A percentile compares a stretch with the other conserved stretches of the same genome.
Conservation (phyloP, 805 yeast species). For the Starmerella bombicola region DNA sequence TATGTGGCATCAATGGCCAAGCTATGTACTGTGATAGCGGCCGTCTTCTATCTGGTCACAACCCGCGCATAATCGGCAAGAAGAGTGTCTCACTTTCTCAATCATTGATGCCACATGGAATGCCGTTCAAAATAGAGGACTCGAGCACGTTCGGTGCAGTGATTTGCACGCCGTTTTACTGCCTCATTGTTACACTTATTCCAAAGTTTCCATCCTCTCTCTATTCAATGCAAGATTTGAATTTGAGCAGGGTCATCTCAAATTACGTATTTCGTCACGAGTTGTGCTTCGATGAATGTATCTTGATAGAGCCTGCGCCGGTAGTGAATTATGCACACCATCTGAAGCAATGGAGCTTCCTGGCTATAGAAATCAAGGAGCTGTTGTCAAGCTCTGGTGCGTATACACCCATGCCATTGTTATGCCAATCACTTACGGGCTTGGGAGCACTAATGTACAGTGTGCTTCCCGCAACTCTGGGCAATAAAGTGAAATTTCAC, state of each 20-base stretch:
- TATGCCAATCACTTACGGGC: constrained; percentile 66
- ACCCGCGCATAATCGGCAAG: too few species aligned
- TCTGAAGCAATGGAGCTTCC: constrained; percentile 56
- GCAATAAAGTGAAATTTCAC: constrained; percentile 33
- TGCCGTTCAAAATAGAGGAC: constrained; percentile 13
- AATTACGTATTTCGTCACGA: constrained; percentile 92
- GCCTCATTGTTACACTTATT: constrained; percentile 5
- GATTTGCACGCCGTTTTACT: constrained; percentile 16
- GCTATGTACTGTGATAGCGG: too few species aligned
- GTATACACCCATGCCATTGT: constrained; percentile 27
- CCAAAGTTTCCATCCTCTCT: constrained; percentile 50
- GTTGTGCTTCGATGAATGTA: constrained; percentile 78
- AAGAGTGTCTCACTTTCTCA: too few species aligned
- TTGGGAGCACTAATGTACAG: constrained; percentile 61
- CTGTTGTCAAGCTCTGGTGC: constrained; percentile 40
- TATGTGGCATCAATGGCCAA: too few species aligned
- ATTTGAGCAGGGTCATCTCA: constrained; percentile 72
- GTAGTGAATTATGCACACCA: not conserved
- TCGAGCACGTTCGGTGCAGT: constrained; percentile 6
- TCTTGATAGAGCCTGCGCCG: constrained; percentile 37
- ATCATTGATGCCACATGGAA: constrained; percentile 13
- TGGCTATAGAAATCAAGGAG: constrained; percentile 82
- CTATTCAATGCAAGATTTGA: constrained; percentile 73
- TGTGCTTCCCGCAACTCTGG: constrained; percentile 43
- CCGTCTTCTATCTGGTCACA: too few species aligned